Base-by-base conservation (phyloP, 192 early-diverging fungal species). In the Linnemannia schmuckeri region DNA sequence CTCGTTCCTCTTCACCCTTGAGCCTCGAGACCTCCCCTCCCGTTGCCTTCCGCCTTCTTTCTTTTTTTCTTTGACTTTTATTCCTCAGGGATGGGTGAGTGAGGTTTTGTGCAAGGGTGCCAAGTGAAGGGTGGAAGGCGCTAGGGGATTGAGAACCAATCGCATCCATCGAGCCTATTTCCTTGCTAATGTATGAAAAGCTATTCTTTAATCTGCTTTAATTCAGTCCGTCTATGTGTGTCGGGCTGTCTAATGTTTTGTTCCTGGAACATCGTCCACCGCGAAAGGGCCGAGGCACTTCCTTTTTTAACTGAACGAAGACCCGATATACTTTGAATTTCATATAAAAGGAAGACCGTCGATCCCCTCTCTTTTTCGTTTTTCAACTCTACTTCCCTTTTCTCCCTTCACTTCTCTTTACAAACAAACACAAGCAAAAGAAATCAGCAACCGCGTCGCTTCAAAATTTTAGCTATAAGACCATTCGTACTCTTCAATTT, bases 351-450 rank as follows among this genome's bases (percentile, higher is more conserved):
- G 20, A 7, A 35, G 35, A 44, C 35, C 24, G 57, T 68, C 61
- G 61, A 63, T 76, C 37, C 30, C 42, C n/a, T 55, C 40, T 46
- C 52, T 72, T 61, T 42, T 13, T 37, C 44, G 49, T 37, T 80
- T n/a, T 75, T 71, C 35, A 46, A 47, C 40, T 73, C 55, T 61
- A 55, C 66, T 68, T 55, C 69, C 35, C 37, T 72, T 22, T 54
- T 47, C 55, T 61, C 69, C 37, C 37, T 3, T 72, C 54, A 70
- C 74, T 72, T 77, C 70, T 75, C 35, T n/a, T 72, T 22, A 49
- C 57, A 38, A 81, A 72, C 57, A 72, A 27, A 63, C 27, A 22
- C 7, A 38, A 44, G 1, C 46, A 13, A 41, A 78, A 47, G 20
- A 46, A 24, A 49, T 2, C 63, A 37, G 35, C 46, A 71, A 70